Evolutionary conservation across 208 protist genomes (phyloP).

Genomic region (Phytomonas sp.): DNA sequence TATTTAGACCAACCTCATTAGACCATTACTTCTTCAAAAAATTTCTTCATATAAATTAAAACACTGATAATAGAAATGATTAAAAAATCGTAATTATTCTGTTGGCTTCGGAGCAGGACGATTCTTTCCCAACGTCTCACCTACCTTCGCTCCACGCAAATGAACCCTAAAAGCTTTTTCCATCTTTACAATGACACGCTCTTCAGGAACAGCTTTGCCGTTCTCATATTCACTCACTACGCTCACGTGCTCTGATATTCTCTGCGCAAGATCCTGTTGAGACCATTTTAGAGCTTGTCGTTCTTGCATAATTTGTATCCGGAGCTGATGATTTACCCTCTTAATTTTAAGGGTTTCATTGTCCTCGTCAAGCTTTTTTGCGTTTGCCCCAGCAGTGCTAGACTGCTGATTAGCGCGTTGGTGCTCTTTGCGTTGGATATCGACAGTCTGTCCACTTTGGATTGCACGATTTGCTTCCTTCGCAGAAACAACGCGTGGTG

Average conservation of each 20-base stretch:
- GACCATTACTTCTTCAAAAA: background rate
- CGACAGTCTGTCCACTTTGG: conserved; percentile 59
- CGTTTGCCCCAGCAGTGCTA: conserved; percentile 53
- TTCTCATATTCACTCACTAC: conserved; percentile 91
- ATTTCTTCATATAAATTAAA: background rate
- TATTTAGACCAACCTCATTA: background rate
- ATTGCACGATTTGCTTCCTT: conserved; percentile 64
- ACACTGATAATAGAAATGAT: background rate
- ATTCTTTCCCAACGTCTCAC: conserved; percentile 58
- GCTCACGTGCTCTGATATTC: conserved; percentile 72
- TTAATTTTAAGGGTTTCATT: conserved; percentile 78
- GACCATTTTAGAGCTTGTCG: conserved; percentile 82
- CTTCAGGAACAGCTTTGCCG: conserved; percentile 89
- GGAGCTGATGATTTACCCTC: conserved; percentile 70
- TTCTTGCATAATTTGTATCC: conserved; percentile 70
- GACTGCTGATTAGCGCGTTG: conserved; percentile 61
- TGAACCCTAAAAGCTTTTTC: conserved; percentile 90
- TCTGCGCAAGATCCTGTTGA: conserved; percentile 79
- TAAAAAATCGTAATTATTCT: conserved; percentile 17
- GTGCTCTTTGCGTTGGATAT: conserved; percentile 62
- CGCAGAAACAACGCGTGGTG: conserved; percentile 47
- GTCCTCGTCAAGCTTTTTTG: conserved; percentile 86
- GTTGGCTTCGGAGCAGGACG: conserved; percentile 52
- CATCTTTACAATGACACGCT: conserved; percentile 89
- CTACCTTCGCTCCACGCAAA: conserved; percentile 86